Conservation (phyloP, 345 rosid species). For the Gossypium herbaceum region DNA sequence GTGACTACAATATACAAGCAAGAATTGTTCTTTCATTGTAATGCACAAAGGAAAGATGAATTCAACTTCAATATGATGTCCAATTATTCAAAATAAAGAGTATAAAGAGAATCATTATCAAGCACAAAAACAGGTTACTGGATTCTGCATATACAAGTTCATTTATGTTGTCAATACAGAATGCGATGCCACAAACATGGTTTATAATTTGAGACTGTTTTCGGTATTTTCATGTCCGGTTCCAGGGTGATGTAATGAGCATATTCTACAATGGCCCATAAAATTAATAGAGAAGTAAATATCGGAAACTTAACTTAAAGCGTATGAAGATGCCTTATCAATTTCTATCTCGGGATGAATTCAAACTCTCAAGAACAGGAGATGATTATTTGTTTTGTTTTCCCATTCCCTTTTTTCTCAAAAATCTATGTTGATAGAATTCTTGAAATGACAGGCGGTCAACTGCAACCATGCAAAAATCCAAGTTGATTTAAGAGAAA, state of each 20-base stretch:
- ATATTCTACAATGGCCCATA: too few species aligned
- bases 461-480: conserved; percentile 27
- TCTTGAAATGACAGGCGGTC: conserved; percentile 44
- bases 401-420: conserved; percentile 24
- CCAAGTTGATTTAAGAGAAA: background rate
- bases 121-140: background rate
- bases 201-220: background rate
- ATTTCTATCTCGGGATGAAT: background rate
- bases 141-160: background rate
- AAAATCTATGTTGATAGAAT: conserved; percentile 40
- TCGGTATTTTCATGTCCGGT: background rate
- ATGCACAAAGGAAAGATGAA: background rate
- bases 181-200: background rate
- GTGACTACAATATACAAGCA: too few species aligned
- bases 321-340: background rate
- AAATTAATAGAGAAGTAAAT: too few species aligned
- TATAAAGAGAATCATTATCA: background rate
- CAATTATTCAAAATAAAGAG: background rate
- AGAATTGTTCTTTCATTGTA: background rate
- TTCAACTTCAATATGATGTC: background rate
- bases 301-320: background rate
- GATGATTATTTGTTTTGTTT: background rate
- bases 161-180: background rate
- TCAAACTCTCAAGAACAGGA: background rate
- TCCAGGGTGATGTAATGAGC: background rate